Conservation (phyloP, 257 asterid genomes). For the Przewalskia tangutica region DNA sequence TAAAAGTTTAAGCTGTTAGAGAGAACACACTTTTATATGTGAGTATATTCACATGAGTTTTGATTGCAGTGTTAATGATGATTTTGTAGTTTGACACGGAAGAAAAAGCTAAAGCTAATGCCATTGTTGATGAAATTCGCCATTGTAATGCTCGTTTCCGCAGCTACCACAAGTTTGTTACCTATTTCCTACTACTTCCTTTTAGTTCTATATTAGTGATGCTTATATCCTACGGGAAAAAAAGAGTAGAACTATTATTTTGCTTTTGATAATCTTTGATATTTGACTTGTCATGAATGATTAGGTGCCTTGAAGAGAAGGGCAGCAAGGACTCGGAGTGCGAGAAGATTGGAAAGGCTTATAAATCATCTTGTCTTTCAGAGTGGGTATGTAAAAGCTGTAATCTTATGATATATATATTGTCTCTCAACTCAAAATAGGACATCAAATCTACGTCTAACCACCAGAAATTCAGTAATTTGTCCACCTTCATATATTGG, state of each 20-base stretch:
- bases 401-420: no score
- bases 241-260: not conserved
- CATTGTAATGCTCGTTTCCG: not conserved
- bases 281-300: not conserved
- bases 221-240: no score
- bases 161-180: not conserved
- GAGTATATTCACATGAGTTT: no score
- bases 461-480: no score
- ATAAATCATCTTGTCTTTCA: conserved; percentile 1
- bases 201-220: no score
- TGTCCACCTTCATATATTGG: no score
- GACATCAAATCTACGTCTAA: no score
- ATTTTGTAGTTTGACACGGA: no score
- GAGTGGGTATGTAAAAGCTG: conserved; percentile 10
- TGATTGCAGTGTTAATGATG: no score
- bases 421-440: no score
- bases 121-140: not conserved
- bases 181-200: not conserved
- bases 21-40: no score
- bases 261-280: not conserved
- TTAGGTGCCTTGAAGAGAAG: conserved; percentile 33
- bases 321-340: conserved; percentile 30
- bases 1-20: no score
- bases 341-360: conserved; percentile 24
- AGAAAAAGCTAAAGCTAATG: not conserved